These are phyloP conservation scores for Prunus campanulata DNA, from an alignment of 306 rosid genomes.

Conservation along the genomic window DNA sequence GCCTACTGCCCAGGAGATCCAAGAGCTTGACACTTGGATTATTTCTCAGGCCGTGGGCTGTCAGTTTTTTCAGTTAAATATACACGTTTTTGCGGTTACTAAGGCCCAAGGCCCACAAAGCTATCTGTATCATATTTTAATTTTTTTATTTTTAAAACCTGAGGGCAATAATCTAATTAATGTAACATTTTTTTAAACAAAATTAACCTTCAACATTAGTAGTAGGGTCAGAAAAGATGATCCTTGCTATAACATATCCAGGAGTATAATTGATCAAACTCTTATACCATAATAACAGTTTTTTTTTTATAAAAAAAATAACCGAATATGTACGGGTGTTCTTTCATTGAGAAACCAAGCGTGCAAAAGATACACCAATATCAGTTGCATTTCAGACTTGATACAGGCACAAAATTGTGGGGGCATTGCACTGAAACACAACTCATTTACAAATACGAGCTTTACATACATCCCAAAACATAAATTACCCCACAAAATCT, in stretches of 20 bases:
- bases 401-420: constrained; percentile 9
- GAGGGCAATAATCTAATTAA: no score
- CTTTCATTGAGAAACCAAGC: not conserved
- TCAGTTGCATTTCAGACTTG: constrained; percentile 2
- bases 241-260: no score
- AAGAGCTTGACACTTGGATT: not conserved
- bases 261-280: no score
- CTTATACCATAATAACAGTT: no score
- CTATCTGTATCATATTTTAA: not conserved
- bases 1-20: not conserved
- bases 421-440: constrained; percentile 3
- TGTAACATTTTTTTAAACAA: no score
- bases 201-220: no score
- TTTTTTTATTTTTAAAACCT: no score
- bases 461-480: constrained; percentile 29
- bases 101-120: not conserved
- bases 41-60: not conserved
- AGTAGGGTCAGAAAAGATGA: no score
- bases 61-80: not conserved
- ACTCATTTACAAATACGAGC: constrained; percentile 21
- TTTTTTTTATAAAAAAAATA: no score
- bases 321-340: not conserved
- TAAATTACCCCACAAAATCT: constrained; percentile 12
- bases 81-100: no score
- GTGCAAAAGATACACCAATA: not conserved